These are phyloP conservation scores for Pythium myriotylum DNA, from an alignment of 352 stramenopile genomes.

Conservation along the genomic window DNA sequence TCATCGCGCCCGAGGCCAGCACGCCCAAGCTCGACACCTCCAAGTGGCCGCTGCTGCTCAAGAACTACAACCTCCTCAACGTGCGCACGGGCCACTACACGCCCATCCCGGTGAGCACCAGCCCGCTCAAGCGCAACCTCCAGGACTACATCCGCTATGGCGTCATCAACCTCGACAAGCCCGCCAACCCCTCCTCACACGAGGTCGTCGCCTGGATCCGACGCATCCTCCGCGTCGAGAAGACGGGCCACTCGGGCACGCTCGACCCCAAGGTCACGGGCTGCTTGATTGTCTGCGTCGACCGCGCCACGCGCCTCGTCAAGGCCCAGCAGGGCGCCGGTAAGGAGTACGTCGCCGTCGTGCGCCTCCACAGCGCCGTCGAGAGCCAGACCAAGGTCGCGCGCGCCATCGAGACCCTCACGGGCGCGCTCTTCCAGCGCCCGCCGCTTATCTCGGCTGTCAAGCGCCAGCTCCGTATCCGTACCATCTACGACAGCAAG, in stretches of 20 bases:
- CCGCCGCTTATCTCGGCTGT: conserved; percentile 99
- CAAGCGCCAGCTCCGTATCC: conserved; percentile 99
- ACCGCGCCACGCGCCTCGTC: conserved; percentile 95
- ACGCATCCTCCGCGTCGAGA: conserved; percentile 99
- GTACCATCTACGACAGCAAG: conserved; percentile 99
- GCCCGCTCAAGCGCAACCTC: conserved; percentile 96
- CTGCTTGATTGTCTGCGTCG: conserved; percentile 99
- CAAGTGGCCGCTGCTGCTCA: conserved; percentile 99
- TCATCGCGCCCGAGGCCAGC: conserved; percentile 74
- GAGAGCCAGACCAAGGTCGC: conserved; percentile 92
- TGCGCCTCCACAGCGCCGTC: conserved; percentile 96
- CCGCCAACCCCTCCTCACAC: conserved; percentile 98
- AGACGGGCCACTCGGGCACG: conserved; percentile 99
- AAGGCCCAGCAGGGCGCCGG: conserved; percentile 94
- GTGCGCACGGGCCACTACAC: conserved; percentile 99
- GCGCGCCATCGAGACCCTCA: conserved; percentile 98
- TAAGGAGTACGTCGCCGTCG: conserved; percentile 99
- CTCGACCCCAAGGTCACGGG: conserved; percentile 99
- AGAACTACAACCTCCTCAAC: conserved; percentile 99
- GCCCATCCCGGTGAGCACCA: conserved; percentile 96
- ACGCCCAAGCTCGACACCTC: conserved; percentile 95
- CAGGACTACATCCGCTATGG: conserved; percentile 98
- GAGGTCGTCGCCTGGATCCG: conserved; percentile 99
- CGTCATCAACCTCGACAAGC: conserved; percentile 99
- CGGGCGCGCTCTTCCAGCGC: conserved; percentile 99